Conservation (phyloP, 768 basidiomycete species). For the Roridomyces roridus region DNA sequence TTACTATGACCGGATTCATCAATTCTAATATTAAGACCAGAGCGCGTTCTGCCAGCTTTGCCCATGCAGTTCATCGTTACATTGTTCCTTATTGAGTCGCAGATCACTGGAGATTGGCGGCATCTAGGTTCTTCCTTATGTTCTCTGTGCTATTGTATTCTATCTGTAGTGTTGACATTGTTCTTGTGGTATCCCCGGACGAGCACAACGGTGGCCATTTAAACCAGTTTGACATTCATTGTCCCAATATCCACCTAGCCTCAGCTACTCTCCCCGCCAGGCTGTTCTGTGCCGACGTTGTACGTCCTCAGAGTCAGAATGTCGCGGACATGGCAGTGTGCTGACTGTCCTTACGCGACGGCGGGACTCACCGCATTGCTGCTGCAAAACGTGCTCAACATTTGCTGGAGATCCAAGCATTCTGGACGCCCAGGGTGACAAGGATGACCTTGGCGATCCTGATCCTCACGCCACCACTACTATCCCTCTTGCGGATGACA, state of each 20-base stretch:
- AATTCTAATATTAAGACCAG: too few species aligned
- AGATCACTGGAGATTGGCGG: conserved; percentile 13
- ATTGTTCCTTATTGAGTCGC: conserved; percentile 7
- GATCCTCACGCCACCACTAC: too few species aligned
- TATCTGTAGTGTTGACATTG: conserved; percentile 6
- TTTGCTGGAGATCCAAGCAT: not conserved
- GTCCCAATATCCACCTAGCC: too few species aligned
- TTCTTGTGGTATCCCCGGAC: conserved; percentile 10
- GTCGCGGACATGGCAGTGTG: conserved; percentile 3
- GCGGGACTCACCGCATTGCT: not conserved
- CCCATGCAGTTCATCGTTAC: conserved; percentile 15
- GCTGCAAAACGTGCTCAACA: not conserved
- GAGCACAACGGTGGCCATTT: conserved; percentile 8
- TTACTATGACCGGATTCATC: too few species aligned
- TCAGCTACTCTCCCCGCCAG: too few species aligned
- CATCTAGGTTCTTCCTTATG: conserved; percentile 13
- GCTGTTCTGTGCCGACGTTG: not conserved
- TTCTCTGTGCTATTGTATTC: conserved; percentile 3
- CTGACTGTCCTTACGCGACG: conserved; percentile 12
- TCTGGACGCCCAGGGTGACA: not conserved
- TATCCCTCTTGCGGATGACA: too few species aligned
- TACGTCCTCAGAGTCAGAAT: conserved; percentile 8
- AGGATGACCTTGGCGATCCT: not conserved
- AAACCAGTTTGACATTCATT: not conserved
- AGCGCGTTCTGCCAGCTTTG: conserved; percentile 5